Evolutionary conservation across 2,329 filamentous ascomycete genomes (phyloP).

Genomic region (Alternaria ventricosa): DNA sequence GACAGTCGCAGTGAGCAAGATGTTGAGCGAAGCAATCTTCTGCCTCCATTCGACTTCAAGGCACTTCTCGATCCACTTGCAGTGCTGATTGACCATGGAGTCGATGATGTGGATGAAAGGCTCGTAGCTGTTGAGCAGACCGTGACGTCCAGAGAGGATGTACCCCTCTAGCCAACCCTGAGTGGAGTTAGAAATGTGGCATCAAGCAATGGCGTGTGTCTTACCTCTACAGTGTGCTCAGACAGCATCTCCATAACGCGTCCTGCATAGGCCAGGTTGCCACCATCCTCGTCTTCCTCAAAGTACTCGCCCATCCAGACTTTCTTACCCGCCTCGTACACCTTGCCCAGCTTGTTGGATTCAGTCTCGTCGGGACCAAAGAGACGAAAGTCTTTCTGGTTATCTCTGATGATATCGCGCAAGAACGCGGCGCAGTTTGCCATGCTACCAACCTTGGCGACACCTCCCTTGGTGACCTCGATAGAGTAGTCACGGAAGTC

Average conservation of each 20-base stretch:
- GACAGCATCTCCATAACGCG: conserved; percentile 86
- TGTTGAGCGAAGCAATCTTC: conserved; percentile 77
- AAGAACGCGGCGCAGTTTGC: conserved; percentile 71
- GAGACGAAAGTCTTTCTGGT: conserved; percentile 73
- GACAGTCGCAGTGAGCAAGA: conserved; percentile 77
- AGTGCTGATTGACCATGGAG: conserved; percentile 86
- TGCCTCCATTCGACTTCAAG: conserved; percentile 79
- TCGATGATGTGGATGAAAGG: conserved; percentile 84
- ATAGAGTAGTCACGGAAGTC: conserved; percentile 73
- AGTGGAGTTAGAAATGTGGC: conserved; percentile 7
- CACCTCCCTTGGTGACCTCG: conserved; percentile 66
- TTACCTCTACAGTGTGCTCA: conserved; percentile 75
- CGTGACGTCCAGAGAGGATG: conserved; percentile 75
- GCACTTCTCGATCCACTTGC: conserved; percentile 85
- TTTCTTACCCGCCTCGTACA: conserved; percentile 78
- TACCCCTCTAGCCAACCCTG: conserved; percentile 77
- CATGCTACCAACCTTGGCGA: conserved; percentile 68
- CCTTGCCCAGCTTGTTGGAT: conserved; percentile 75
- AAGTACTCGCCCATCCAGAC: conserved; percentile 82
- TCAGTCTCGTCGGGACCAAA: conserved; percentile 83
- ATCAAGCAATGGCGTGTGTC: neutral
- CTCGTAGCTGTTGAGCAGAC: conserved; percentile 81
- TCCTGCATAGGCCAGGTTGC: conserved; percentile 71
- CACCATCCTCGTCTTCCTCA: conserved; percentile 75
- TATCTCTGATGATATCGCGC: conserved; percentile 69